Evolutionary conservation across 495 filamentous ascomycete species (phyloP).

Genomic region (Hypoxylon lienhwacheense): DNA sequence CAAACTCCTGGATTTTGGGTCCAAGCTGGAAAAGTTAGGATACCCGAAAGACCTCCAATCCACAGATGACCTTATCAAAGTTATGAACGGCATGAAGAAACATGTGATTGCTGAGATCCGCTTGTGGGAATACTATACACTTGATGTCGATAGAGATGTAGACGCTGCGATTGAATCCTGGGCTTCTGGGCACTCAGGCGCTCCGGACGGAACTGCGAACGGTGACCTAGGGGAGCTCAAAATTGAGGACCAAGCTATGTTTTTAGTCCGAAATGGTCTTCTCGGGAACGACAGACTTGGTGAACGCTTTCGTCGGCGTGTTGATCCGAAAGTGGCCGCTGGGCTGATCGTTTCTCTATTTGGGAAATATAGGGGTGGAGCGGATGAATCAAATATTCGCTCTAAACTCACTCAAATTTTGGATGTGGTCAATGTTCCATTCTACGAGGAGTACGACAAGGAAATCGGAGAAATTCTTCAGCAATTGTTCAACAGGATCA

Average conservation of each 20-base stretch:
- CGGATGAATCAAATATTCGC: constrained; percentile 52
- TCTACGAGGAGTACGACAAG: constrained; percentile 86
- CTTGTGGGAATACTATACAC: constrained; percentile 91
- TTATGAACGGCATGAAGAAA: constrained; percentile 83
- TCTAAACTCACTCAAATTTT: constrained; percentile 63
- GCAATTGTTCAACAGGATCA: constrained; percentile 90
- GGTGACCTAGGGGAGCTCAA: constrained; percentile 50
- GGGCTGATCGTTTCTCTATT: constrained; percentile 68
- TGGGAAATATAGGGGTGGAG: constrained; percentile 63
- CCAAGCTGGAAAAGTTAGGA: constrained; percentile 64
- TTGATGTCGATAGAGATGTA: constrained; percentile 75
- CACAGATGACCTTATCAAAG: constrained; percentile 71
- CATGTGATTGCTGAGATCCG: constrained; percentile 73
- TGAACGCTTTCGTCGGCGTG: constrained; percentile 70
- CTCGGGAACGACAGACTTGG: constrained; percentile 70
- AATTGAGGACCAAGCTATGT: constrained; percentile 55
- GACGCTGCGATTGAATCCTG: constrained; percentile 71
- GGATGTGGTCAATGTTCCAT: constrained; percentile 81
- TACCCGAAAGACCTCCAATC: constrained; percentile 73
- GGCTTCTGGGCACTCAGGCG: constrained; percentile 56
- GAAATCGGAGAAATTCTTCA: constrained; percentile 82
- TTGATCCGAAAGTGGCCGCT: constrained; percentile 69
- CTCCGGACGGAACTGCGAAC: constrained; percentile 49
- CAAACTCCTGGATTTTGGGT: constrained; percentile 75
- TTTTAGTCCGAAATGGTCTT: constrained; percentile 60